These are phyloP conservation scores for Microthlaspi erraticum DNA, from an alignment of 345 rosid genomes.

Conservation along the genomic window DNA sequence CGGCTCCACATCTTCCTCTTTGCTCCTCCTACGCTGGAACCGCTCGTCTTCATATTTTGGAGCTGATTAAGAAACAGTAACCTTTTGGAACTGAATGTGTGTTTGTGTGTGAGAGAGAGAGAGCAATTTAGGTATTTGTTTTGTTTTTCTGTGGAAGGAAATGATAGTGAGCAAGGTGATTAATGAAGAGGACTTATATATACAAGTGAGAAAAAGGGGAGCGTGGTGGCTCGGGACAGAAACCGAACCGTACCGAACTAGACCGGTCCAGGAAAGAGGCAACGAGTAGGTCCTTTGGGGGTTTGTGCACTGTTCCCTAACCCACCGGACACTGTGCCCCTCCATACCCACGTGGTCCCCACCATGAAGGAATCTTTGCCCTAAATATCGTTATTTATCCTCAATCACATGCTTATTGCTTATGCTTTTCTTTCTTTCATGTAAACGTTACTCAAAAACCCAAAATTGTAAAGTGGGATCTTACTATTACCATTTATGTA, in stretches of 20 bases:
- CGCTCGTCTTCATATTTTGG: constrained; percentile 68
- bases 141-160: constrained; percentile 7
- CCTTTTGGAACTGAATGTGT: not conserved
- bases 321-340: constrained; percentile 59
- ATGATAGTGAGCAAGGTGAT: constrained; percentile 37
- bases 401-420: constrained; percentile 30
- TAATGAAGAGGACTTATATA: constrained; percentile 38
- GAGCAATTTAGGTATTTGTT: not conserved
- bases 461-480: constrained; percentile 20
- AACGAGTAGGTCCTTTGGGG: constrained; percentile 66
- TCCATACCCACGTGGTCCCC: constrained; percentile 44
- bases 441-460: constrained; percentile 19
- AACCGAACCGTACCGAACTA: constrained; percentile 43
- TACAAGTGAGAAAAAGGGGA: constrained; percentile 46
- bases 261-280: constrained; percentile 63
- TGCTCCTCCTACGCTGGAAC: constrained; percentile 55
- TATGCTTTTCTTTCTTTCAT: constrained; percentile 44
- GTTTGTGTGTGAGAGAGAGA: constrained; percentile 7
- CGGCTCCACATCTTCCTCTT: constrained; percentile 77
- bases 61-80: not conserved
- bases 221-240: constrained; percentile 49
- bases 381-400: constrained; percentile 35
- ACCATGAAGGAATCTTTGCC: constrained; percentile 45
- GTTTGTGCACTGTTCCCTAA: constrained; percentile 70
- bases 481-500: not conserved